Conservation (phyloP, 805 yeast species). For the Torulaspora quercuum region DNA sequence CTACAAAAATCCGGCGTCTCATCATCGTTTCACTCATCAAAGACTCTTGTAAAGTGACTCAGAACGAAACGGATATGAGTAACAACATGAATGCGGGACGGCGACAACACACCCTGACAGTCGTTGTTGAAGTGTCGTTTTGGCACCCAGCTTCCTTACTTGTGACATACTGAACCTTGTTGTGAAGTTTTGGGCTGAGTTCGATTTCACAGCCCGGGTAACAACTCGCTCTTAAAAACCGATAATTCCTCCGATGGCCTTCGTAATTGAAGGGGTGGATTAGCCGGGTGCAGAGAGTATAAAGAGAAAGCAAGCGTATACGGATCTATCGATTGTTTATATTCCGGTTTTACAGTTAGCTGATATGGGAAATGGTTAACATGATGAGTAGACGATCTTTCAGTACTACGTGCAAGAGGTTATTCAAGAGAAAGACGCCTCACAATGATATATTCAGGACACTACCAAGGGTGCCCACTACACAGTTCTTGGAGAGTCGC, state of each 20-base stretch:
- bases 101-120: no score
- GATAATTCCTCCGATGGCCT: constrained; percentile 11
- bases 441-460: constrained; percentile 21
- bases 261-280: constrained; percentile 11
- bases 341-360: no score
- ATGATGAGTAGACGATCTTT: constrained; percentile 11
- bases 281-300: constrained; percentile 4
- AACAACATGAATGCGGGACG: no score
- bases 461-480: constrained; percentile 36
- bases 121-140: no score
- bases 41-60: no score
- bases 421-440: constrained; percentile 12
- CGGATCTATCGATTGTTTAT: no score
- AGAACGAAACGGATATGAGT: no score
- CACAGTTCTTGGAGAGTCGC: constrained; percentile 30
- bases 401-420: constrained; percentile 6
- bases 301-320: neutral
- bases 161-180: constrained; percentile 1
- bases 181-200: no score
- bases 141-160: no score
- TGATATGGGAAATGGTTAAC: neutral
- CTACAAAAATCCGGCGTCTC: no score
- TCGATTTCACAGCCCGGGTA: no score
- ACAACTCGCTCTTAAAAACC: constrained; percentile 1
- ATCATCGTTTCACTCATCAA: no score